Evolutionary conservation across 768 basidiomycete species (phyloP), one percentile per base, ranked within the genome.

Genomic region (Pleurotus tuoliensis): DNA sequence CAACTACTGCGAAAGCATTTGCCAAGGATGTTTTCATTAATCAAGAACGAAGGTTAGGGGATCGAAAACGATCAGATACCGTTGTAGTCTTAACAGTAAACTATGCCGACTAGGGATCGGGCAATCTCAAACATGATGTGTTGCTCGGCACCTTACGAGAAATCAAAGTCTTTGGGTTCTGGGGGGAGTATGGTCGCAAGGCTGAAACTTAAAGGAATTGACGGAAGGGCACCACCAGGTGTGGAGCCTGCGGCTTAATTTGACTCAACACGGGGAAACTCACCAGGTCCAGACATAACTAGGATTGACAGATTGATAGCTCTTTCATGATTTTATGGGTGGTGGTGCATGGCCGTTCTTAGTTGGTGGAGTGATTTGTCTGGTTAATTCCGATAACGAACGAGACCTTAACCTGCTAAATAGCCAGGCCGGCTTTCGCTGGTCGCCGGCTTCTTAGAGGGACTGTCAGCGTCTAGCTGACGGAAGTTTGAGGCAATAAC

Each of bases 321-420:
- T 20, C 20, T 20, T 20, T 20, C 20, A 20, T 20, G 20, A 20
- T 84, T 84, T 81, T 81, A 83, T 87, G 85, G 86, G 84, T 87
- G 86, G 86, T 87, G 84, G 86, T 88, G 85, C 85, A 88, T 88
- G 86, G 86, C 86, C 84, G 81, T 88, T 88, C 85, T 87, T 88
- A 87, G 86, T 88, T 88, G 81, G 83, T 76, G 87, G 86, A n/a
- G 83, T 85, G 85, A 86, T 86, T 86, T 86, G 86, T 87, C 86
- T 87, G 84, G 85, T 86, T 87, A 86, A 86, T 86, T 86, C 83
- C 79, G 84, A 87, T 86, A 86, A 86, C 80, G 81, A 86, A 84
- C 79, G 84, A 86, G 85, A 87, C 85, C 84, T 84, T 84, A 82
- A 82, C 83, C 82, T 85, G 83, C 85, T 86, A 84, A 86, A 84